phyloP scores from a whole-genome alignment of 306 rosid genomes.

The Pterocarpus macrocarpus region DNA sequence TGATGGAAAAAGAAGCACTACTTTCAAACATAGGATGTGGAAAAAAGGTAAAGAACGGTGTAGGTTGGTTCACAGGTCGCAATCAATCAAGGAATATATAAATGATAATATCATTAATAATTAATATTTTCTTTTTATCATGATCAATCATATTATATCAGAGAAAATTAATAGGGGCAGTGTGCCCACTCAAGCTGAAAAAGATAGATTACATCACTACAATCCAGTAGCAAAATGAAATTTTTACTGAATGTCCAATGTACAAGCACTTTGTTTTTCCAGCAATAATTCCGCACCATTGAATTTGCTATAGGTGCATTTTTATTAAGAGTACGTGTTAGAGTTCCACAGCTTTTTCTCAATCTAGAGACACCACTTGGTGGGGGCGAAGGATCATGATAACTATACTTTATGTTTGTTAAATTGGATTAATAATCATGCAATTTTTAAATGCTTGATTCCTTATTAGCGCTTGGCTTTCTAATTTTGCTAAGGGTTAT shows the following conservation, averaged over 20 bases:
- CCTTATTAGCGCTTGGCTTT: constrained; percentile 42
- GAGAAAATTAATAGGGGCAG: constrained; percentile 28
- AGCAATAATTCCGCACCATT: constrained; percentile 40
- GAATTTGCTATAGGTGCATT: constrained; percentile 47
- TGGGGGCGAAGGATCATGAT: constrained; percentile 43
- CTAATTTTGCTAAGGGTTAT: constrained; percentile 43
- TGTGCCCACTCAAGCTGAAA: constrained; percentile 52
- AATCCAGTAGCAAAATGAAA: constrained; percentile 48
- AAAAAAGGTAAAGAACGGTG: constrained; percentile 58
- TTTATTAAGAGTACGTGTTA: not conserved
- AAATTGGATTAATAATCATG: constrained; percentile 29
- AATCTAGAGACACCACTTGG: constrained; percentile 41
- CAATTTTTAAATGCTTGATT: constrained; percentile 42
- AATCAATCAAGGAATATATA: constrained; percentile 47
- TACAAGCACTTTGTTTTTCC: constrained; percentile 61
- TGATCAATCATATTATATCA: constrained; percentile 38
- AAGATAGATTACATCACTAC: constrained; percentile 69
- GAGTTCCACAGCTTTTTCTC: not conserved
- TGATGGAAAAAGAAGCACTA: constrained; percentile 45
- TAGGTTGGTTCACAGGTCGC: constrained; percentile 57
- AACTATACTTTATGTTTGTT: constrained; percentile 34
- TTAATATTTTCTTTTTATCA: constrained; percentile 43
- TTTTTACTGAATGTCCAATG: constrained; percentile 63
- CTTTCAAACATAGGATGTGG: constrained; percentile 45
- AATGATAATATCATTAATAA: constrained; percentile 17